Percentiles rank a stretch among this genome's conserved stretches.
phyloP scores from a whole-genome alignment of 2,329 filamentous ascomycete species.

The Didymellaceae sp. region DNA sequence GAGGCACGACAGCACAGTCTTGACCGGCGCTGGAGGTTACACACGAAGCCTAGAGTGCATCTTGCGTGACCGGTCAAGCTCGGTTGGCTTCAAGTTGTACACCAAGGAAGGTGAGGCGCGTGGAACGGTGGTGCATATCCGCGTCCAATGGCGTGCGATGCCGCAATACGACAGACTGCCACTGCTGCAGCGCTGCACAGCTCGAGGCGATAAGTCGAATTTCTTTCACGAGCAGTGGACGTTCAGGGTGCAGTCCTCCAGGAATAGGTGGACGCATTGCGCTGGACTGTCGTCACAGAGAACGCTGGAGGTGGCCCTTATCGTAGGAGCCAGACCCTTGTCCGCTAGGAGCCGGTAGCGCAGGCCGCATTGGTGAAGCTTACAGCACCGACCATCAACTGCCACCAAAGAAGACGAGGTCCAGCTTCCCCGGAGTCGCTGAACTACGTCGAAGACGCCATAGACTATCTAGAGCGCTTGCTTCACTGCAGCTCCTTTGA shows the following conservation, averaged over 20 bases:
- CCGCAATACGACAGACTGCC: constrained; percentile 13
- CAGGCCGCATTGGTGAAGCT: constrained; percentile 22
- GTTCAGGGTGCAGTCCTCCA: neutral
- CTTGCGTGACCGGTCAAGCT: constrained; percentile 37
- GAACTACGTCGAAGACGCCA: constrained; percentile 24
- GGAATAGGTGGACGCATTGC: too few species aligned
- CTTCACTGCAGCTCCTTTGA: constrained; percentile 24
- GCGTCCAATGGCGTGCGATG: constrained; percentile 25
- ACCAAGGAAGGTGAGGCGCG: constrained; percentile 17
- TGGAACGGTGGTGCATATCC: constrained; percentile 25
- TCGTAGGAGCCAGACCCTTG: neutral
- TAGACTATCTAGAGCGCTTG: constrained; percentile 16
- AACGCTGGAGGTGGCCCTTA: constrained; percentile 2
- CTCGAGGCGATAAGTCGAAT: neutral
- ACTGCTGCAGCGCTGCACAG: neutral
- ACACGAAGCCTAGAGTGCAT: constrained; percentile 24
- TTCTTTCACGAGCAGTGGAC: neutral
- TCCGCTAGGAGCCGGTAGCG: constrained; percentile 17
- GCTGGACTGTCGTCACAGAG: neutral
- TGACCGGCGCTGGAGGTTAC: constrained; percentile 32
- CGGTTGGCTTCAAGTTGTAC: constrained; percentile 18
- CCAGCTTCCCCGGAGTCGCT: constrained; percentile 32
- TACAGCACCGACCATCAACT: constrained; percentile 15
- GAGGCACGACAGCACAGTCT: constrained; percentile 13
- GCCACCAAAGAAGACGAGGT: constrained; percentile 20